Conservation (phyloP, 2,329 filamentous ascomycete species). For the Trichoderma sp. region DNA sequence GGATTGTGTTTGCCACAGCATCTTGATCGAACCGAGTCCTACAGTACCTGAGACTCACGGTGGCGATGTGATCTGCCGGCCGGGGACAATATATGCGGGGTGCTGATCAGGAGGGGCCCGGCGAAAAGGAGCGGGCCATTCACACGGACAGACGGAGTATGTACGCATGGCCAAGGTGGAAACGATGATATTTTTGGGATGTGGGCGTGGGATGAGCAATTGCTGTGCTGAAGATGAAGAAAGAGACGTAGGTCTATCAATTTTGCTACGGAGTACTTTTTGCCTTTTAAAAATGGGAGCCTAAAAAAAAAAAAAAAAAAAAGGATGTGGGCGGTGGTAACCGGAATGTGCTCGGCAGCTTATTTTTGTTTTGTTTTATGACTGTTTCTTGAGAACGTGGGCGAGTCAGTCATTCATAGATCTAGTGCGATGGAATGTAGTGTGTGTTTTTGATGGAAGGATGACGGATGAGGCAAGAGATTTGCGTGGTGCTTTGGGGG, state of each 20-base stretch:
- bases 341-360: neutral
- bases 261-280: neutral
- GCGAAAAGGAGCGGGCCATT: constrained; percentile 5
- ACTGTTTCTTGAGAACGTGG: neutral
- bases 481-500: neutral
- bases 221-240: neutral
- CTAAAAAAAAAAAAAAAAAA: neutral
- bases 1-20: constrained; percentile 3
- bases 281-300: neutral
- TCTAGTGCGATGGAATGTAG: neutral
- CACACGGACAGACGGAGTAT: neutral
- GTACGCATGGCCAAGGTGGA: neutral
- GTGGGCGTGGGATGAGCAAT: neutral
- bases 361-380: neutral
- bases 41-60: neutral
- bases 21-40: neutral
- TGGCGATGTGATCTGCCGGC: neutral
- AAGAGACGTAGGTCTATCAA: neutral
- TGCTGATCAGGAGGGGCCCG: constrained; percentile 10
- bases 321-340: neutral
- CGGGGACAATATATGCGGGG: constrained; percentile 12
- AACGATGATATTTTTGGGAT: neutral
- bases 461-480: neutral
- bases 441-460: neutral
- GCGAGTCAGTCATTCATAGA: neutral